Evolutionary conservation across 352 stramenopile genomes (phyloP), one percentile per base, ranked within the genome.

Genomic region (Pythium dissotocum): DNA sequence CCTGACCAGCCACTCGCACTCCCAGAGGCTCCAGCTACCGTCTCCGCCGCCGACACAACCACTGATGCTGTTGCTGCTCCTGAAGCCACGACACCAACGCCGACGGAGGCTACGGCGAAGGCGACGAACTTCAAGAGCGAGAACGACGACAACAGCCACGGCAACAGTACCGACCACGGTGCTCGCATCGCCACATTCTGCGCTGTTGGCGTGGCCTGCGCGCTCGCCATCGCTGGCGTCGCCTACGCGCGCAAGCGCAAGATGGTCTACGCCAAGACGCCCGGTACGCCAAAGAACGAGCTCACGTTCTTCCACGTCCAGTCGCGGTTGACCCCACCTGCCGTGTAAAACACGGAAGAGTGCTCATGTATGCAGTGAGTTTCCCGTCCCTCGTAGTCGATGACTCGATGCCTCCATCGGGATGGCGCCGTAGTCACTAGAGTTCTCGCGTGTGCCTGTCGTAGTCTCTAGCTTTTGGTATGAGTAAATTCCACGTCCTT

Each of bases 291-390:
- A n/a, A 59, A 70, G 58, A 71, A 78, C 33, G 48, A 74, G 65
- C 53, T 69, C 12, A 72, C 71, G 28, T 81, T 78, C 63, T 81
- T 79, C 55, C 75, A 77, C 54, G 75, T 76, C 40, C 67, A 81
- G 61, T 66, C 38, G n/a, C 64, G 64, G 3, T 63, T 81, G 28
- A 81, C 75, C 33, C 75, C 75, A 24, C 75, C 75, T 28, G n/a
- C 49, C 28, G 70, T 73, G 9, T 71, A 24, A 58, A 72, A 24
- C 33, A 40, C 18, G 3, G 5, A 9, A 32, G 21, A 7, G 36
- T 10, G 21, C 48, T 54, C 13, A 24, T 48, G n/a, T 35, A 61
- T 58, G 14, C 14, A 26, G 28, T 63, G 58, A 63, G 48, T 51
- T 38, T 64, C 64, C 33, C 21, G 21, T 35, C 49, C 35, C 40